phyloP scores from a whole-genome alignment of 169 alveolate genomes.

The Eimeria acervulina region DNA sequence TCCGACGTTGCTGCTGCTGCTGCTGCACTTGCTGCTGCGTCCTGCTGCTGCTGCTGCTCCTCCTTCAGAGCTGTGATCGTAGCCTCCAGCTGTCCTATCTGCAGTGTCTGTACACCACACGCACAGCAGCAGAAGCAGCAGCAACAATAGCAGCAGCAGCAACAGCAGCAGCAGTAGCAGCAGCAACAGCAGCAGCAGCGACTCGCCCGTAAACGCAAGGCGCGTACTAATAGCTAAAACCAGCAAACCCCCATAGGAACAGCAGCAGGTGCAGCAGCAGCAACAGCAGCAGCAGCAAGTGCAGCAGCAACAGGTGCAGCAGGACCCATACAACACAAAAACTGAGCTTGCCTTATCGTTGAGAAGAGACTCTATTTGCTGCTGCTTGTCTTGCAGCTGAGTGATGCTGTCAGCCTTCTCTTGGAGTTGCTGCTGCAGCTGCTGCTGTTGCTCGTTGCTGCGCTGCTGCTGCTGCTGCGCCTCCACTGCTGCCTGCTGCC shows the following conservation, averaged over 20 bases:
- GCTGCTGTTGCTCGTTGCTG: conserved; percentile 53
- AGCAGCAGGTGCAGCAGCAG: conserved; percentile 17
- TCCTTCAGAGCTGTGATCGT: conserved; percentile 25
- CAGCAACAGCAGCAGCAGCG: conserved; percentile 5
- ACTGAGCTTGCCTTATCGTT: conserved; percentile 38
- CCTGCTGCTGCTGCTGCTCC: conserved; percentile 78
- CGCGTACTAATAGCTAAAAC: no score
- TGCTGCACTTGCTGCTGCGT: conserved; percentile 70
- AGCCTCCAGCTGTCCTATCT: conserved; percentile 57
- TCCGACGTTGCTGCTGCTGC: conserved; percentile 68
- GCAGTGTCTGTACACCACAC: conserved; percentile 49
- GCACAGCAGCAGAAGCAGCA: conserved; percentile 19
- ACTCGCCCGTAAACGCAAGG: no score
- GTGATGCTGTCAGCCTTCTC: background rate
- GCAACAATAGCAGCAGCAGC: conserved; percentile 1
- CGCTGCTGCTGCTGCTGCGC: conserved; percentile 63
- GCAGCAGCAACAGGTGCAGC: background rate
- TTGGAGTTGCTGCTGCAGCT: conserved; percentile 58
- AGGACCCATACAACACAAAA: conserved; percentile 21
- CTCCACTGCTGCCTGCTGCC: conserved; percentile 77
- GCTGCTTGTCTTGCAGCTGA: background rate
- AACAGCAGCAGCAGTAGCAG: background rate
- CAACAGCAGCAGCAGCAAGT: conserved; percentile 10
- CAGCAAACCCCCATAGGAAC: no score
- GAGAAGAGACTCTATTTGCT: background rate